Conservation (phyloP, 805 yeast genomes). For the Zygosaccharomyces gambellarensis region DNA sequence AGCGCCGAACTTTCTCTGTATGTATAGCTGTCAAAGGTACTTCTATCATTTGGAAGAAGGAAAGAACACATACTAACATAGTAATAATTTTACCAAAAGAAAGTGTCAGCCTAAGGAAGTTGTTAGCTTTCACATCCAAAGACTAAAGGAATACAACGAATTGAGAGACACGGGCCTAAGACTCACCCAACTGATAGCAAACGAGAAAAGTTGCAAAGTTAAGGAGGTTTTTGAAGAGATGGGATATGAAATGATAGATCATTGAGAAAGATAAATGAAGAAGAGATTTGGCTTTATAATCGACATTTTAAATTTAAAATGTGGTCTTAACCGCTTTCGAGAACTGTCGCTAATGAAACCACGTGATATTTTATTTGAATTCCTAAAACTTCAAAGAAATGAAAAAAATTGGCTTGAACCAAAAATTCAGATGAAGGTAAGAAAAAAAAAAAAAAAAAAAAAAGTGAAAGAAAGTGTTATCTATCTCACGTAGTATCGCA, state of each 20-base stretch:
- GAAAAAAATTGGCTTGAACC: background rate
- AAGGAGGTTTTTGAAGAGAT: slow-evolving; percentile 50
- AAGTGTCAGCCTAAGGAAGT: slow-evolving; percentile 37
- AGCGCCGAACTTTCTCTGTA: slow-evolving; percentile 13
- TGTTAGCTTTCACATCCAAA: slow-evolving; percentile 47
- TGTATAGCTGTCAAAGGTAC: background rate
- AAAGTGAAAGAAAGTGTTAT: too few relatives aligned
- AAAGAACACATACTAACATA: background rate
- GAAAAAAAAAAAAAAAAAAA: background rate
- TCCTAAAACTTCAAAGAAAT: background rate
- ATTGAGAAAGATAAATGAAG: background rate
- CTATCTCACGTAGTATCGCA: background rate
- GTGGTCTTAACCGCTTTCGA: background rate
- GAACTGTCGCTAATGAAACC: background rate
- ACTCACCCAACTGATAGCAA: slow-evolving; percentile 55
- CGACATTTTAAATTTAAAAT: too few relatives aligned
- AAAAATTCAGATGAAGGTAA: background rate
- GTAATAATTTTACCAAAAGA: slow-evolving; percentile 1
- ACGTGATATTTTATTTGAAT: background rate
- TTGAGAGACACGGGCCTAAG: slow-evolving; percentile 57
- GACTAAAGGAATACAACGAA: slow-evolving; percentile 56
- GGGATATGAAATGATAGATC: slow-evolving; percentile 34
- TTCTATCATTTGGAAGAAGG: background rate
- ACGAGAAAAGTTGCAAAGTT: slow-evolving; percentile 46
- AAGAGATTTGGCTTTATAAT: too few relatives aligned